These are phyloP conservation scores for Phyllosticta citribraziliensis DNA, from an alignment of 2,329 filamentous ascomycete species.

Conservation along the genomic window DNA sequence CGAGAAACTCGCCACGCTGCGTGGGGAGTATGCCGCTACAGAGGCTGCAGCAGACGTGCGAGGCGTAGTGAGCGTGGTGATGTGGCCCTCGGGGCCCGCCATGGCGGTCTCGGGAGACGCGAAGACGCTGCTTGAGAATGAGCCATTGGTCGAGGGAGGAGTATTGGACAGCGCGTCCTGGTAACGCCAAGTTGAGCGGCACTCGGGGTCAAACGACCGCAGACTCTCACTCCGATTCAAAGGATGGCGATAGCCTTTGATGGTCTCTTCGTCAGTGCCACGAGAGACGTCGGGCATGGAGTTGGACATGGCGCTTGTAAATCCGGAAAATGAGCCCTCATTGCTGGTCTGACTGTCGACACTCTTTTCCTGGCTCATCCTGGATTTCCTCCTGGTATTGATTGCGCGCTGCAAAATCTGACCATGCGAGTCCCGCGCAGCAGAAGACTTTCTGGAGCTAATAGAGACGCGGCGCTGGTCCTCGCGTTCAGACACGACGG, in stretches of 20 bases:
- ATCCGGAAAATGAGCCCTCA: neutral
- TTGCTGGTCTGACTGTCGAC: neutral
- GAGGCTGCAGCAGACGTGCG: conserved; percentile 5
- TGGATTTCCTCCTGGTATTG: conserved; percentile 3
- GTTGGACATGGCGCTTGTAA: neutral
- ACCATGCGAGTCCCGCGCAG: neutral
- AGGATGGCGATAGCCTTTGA: neutral
- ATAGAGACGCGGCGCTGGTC: conserved; percentile 3
- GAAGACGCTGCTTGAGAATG: conserved; percentile 7
- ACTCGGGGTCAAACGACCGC: conserved; percentile 5
- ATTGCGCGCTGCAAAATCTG: conserved; percentile 2
- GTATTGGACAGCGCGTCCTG: conserved; percentile 1
- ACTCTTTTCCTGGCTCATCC: neutral
- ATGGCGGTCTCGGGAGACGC: conserved; percentile 8
- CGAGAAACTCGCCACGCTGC: conserved; percentile 4
- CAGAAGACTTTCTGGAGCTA: conserved; percentile 3
- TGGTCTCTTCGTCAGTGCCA: neutral
- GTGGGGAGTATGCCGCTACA: conserved; percentile 4
- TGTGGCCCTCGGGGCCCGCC: neutral
- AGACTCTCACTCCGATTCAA: neutral
- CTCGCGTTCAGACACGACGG: conserved; percentile 5
- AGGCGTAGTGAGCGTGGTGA: conserved; percentile 3
- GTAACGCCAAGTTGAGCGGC: neutral
- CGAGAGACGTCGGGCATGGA: neutral
- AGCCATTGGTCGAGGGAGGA: conserved; percentile 7